A percentile compares a stretch with the other conserved stretches of the same genome.
These are phyloP conservation scores for Paecilomyces dactylethromorphus DNA, from an alignment of 2,329 filamentous ascomycete species.

Conservation along the genomic window DNA sequence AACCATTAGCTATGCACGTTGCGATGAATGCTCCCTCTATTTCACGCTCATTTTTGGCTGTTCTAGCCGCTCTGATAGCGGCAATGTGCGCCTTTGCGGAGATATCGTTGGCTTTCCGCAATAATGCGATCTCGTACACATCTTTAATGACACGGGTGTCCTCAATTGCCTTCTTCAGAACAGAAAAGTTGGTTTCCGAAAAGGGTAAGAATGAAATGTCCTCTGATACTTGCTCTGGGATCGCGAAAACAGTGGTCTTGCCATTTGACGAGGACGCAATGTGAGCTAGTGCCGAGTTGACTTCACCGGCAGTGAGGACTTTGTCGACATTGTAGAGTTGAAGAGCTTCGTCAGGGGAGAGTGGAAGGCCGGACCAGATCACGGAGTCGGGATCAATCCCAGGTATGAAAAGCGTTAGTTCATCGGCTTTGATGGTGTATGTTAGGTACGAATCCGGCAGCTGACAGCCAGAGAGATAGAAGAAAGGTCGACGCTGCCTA, in stretches of 20 bases:
- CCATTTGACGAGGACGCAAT: slow-evolving; percentile 29
- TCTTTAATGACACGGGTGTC: slow-evolving; percentile 75
- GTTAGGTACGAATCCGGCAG: slow-evolving; percentile 73
- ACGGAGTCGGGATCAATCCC: slow-evolving; percentile 80
- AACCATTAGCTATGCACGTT: slow-evolving; percentile 64
- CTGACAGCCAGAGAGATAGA: slow-evolving; percentile 83
- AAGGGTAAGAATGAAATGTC: slow-evolving; percentile 66
- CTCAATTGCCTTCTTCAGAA: slow-evolving; percentile 68
- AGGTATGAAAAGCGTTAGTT: slow-evolving; percentile 83
- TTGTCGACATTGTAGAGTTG: slow-evolving; percentile 74
- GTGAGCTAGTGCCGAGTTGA: slow-evolving; percentile 65
- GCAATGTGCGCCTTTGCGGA: slow-evolving; percentile 70
- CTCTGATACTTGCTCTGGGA: slow-evolving; percentile 69
- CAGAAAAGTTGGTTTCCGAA: slow-evolving; percentile 53
- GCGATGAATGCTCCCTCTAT: slow-evolving; percentile 72
- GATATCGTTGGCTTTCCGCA: slow-evolving; percentile 74
- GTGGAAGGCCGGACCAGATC: slow-evolving; percentile 86
- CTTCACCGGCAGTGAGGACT: slow-evolving; percentile 64
- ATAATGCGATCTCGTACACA: slow-evolving; percentile 74
- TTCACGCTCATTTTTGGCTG: slow-evolving; percentile 70
- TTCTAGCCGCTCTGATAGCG: slow-evolving; percentile 59
- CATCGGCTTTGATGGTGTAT: slow-evolving; percentile 69
- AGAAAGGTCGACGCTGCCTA: slow-evolving; percentile 87
- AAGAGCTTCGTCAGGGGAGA: slow-evolving; percentile 68
- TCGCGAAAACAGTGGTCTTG: slow-evolving; percentile 61